A percentile compares a stretch with the other conserved stretches of the same genome.
Evolutionary conservation across 148 eudicot species (phyloP).

Genomic region (Nyssa sinensis): DNA sequence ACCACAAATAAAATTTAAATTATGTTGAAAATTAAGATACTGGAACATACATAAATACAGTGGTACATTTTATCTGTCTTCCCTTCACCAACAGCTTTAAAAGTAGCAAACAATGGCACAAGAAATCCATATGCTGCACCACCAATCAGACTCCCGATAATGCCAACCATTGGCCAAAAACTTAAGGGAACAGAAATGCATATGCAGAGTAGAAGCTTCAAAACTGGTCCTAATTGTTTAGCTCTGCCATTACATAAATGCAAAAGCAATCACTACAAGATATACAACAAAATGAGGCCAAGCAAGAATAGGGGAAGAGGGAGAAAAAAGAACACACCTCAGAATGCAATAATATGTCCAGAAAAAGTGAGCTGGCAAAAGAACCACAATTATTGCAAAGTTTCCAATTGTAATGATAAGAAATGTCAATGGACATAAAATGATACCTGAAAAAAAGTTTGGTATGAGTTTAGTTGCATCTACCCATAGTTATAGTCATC

Average conservation of each 20-base stretch:
- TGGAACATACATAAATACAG: conserved; percentile 57
- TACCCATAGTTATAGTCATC: neutral
- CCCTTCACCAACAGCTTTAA: conserved; percentile 83
- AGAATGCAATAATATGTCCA: conserved; percentile 66
- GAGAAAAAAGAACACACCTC: conserved; percentile 44
- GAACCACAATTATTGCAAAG: conserved; percentile 71
- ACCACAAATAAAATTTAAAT: neutral
- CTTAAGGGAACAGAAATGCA: conserved; percentile 39
- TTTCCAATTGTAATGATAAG: conserved; percentile 55
- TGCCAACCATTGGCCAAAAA: conserved; percentile 67
- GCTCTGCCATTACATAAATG: conserved; percentile 48
- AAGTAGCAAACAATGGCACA: conserved; percentile 82
- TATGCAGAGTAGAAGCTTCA: conserved; percentile 69
- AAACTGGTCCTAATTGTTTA: conserved; percentile 73
- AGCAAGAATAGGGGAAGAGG: neutral
- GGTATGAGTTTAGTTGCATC: neutral
- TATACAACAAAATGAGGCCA: neutral
- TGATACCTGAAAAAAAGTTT: conserved; percentile 68
- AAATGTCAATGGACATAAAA: conserved; percentile 68
- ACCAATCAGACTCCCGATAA: conserved; percentile 53
- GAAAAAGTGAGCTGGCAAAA: conserved; percentile 75
- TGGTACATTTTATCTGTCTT: conserved; percentile 62
- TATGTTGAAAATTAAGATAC: neutral
- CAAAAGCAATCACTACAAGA: neutral
- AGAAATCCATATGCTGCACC: conserved; percentile 80